Evolutionary conservation across 805 yeast species (phyloP), one percentile per base, ranked within the genome.

Genomic region (Middelhovenomyces tepae): DNA sequence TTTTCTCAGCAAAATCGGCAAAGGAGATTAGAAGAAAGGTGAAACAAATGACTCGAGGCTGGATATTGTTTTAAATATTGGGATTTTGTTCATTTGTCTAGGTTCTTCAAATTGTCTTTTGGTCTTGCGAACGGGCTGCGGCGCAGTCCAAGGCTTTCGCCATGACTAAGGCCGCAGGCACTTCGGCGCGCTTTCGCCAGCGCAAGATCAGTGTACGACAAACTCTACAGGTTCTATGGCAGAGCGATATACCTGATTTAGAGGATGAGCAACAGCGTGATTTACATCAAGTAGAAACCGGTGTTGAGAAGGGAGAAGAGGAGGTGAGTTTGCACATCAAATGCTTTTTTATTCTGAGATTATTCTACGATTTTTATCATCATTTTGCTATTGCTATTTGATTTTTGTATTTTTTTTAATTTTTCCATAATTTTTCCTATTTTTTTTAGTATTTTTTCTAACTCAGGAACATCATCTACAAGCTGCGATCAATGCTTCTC

Each of bases 271-370:
- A 74, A 25, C 94, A 81, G 54, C 73, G 97, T 27, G 95, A 89
- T 43, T 60, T 83, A 19, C 85, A 84, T 48, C 84, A 85, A 40
- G 73, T 91, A 27, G 98, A 91, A 50, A 89, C 97, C 5, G 98
- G 98, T 59, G 98, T 91, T 26, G 98, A 91, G 51, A 91, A 91
- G 55, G 85, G 82, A 46, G 98, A 91, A 58, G 98, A 91, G 58
- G 94, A 85, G 17, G 27, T 24, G 14, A 24, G 27, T 24, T 24
- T 24, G 8, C n/a, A 47, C 19, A 30, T 13, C 14, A 14, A 13
- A 26, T 28, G 33, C 5, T 16, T 16, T n/a, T 20, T 31, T 10
- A 2, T 26, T n/a, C n/a, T n/a, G n/a, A n/a, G n/a, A n/a, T n/a
- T n/a, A 16, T 10, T 3, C 11, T 9, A 21, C 16, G 11, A 26